Percentiles rank a stretch among this genome's conserved stretches.
Evolutionary conservation across 2,329 filamentous ascomycete genomes (phyloP).

Genomic region (Calcarisporium arbuscula): DNA sequence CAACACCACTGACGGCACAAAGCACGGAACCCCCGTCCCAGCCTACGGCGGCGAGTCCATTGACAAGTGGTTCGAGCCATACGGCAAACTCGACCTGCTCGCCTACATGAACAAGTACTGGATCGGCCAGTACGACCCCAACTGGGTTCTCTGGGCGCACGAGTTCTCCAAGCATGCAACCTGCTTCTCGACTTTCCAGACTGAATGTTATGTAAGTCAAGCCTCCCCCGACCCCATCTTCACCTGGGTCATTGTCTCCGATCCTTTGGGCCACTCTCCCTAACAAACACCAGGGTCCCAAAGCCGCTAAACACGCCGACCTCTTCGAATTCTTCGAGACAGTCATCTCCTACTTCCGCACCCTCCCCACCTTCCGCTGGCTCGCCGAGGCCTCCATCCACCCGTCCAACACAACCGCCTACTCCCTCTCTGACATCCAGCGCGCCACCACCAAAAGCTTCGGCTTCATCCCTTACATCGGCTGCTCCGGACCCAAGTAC

Average conservation of each 20-base stretch:
- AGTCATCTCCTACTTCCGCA: slow-evolving; percentile 48
- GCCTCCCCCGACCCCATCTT: not conserved
- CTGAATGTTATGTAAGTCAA: slow-evolving; percentile 51
- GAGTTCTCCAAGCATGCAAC: slow-evolving; percentile 64
- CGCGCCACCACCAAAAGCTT: slow-evolving; percentile 40
- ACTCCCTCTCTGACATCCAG: slow-evolving; percentile 48
- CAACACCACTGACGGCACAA: slow-evolving; percentile 55
- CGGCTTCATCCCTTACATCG: slow-evolving; percentile 53
- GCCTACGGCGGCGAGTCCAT: slow-evolving; percentile 53
- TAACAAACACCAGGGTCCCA: slow-evolving; percentile 32
- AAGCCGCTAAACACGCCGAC: slow-evolving; percentile 49
- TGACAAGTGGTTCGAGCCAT: slow-evolving; percentile 49
- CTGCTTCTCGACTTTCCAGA: slow-evolving; percentile 60
- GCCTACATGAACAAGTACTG: slow-evolving; percentile 61
- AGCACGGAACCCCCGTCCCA: slow-evolving; percentile 46
- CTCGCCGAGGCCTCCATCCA: slow-evolving; percentile 46
- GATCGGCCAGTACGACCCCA: slow-evolving; percentile 51
- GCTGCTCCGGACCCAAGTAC: slow-evolving; percentile 53
- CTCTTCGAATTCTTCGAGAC: slow-evolving; percentile 60
- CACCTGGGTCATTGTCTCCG: slow-evolving; percentile 39
- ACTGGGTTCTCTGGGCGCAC: slow-evolving; percentile 58
- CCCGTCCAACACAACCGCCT: slow-evolving; percentile 53
- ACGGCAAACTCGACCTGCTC: slow-evolving; percentile 54
- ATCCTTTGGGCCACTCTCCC: too few species aligned
- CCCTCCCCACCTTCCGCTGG: slow-evolving; percentile 55